A percentile compares a stretch with the other conserved stretches of the same genome.
Conservation (phyloP, 2,329 filamentous ascomycete genomes). For the Fusarium illudens region DNA sequence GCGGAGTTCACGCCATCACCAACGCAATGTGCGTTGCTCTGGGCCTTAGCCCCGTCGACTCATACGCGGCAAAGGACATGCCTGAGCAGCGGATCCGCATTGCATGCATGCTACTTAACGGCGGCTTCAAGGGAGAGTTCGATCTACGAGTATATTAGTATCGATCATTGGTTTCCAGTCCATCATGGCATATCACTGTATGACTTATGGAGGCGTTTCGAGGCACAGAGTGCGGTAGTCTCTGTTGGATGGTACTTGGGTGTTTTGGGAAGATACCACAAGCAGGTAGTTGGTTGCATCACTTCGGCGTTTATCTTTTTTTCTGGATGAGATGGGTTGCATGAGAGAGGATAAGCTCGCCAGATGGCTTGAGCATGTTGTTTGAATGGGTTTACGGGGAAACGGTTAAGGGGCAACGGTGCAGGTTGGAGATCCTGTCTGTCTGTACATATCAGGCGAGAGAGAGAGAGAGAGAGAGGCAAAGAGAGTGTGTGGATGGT, state of each 20-base stretch:
- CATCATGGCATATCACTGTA: conserved; percentile 18
- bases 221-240: conserved; percentile 15
- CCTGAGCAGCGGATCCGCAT: conserved; percentile 67
- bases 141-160: conserved; percentile 52
- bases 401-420: not conserved
- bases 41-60: conserved; percentile 59
- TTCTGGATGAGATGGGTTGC: conserved; percentile 18
- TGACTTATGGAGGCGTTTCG: conserved; percentile 30
- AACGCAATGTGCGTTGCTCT: conserved; percentile 72
- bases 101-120: conserved; percentile 71
- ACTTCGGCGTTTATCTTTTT: conserved; percentile 25
- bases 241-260: conserved; percentile 23
- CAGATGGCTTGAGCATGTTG: conserved; percentile 21
- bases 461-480: not conserved
- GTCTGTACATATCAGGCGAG: not conserved
- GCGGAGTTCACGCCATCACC: conserved; percentile 79
- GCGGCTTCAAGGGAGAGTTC: conserved; percentile 71
- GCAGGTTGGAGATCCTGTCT: not conserved
- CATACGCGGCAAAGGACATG: conserved; percentile 64
- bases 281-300: conserved; percentile 28
- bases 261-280: conserved; percentile 39
- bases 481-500: not conserved
- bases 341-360: conserved; percentile 13
- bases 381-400: conserved; percentile 5
- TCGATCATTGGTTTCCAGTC: conserved; percentile 2